Percentiles rank a stretch among this genome's conserved stretches.
phyloP scores from a whole-genome alignment of 371 early-diverging fungal genomes.

The Mortierella sp. region DNA sequence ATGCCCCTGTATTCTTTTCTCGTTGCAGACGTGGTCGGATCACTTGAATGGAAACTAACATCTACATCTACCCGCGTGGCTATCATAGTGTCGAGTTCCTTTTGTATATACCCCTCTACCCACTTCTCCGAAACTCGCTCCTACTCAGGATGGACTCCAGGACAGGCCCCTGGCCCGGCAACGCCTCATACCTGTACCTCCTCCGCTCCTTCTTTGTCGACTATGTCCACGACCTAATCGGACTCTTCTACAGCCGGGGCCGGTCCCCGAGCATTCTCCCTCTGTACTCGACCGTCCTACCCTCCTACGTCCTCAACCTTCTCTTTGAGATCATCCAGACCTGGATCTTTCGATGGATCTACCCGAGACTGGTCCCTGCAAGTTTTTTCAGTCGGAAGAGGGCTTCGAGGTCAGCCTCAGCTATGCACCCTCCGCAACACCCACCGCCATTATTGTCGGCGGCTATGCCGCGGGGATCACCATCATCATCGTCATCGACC shows the following conservation, averaged over 20 bases:
- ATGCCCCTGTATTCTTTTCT: not conserved
- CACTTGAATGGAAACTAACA: too few relatives aligned
- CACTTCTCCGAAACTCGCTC: slow-evolving; percentile 67
- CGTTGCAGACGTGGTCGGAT: not conserved
- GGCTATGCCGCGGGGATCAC: slow-evolving; percentile 12
- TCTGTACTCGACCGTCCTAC: slow-evolving; percentile 62
- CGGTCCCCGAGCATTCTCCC: slow-evolving; percentile 43
- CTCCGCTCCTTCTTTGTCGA: slow-evolving; percentile 57
- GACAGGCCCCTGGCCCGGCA: slow-evolving; percentile 48
- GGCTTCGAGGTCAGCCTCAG: slow-evolving; percentile 27
- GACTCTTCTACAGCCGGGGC: slow-evolving; percentile 55
- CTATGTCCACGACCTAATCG: slow-evolving; percentile 61
- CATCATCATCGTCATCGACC: not conserved
- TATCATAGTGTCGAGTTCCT: slow-evolving; percentile 48
- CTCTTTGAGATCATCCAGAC: slow-evolving; percentile 65
- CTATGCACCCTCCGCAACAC: slow-evolving; percentile 5
- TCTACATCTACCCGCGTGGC: not conserved
- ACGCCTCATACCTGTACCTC: slow-evolving; percentile 50
- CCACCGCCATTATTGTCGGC: slow-evolving; percentile 21
- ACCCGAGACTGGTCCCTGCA: slow-evolving; percentile 38
- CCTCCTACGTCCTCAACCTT: slow-evolving; percentile 65
- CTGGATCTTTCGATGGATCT: slow-evolving; percentile 62
- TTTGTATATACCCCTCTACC: slow-evolving; percentile 66
- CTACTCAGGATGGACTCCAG: slow-evolving; percentile 66
- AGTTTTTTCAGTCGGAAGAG: slow-evolving; percentile 33